Evolutionary conservation across 1,284 basidiomycete species (phyloP).

Genomic region (Rhizoctonia solani): DNA sequence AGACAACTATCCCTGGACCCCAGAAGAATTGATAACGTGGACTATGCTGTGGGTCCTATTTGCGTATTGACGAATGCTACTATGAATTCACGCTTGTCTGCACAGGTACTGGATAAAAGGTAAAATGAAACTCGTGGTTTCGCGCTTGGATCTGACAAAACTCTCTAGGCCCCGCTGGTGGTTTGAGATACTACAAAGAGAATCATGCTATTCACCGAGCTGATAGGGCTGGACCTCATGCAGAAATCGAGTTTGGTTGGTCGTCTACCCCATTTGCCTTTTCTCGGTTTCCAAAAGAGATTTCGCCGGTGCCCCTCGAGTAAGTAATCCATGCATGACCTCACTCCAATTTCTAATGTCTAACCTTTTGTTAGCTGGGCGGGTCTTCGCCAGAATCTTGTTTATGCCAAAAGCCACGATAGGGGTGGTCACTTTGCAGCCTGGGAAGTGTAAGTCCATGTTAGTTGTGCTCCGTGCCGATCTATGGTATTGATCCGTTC

Average conservation of each 20-base stretch:
- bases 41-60: constrained; percentile 34
- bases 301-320: constrained; percentile 37
- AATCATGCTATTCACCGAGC: constrained; percentile 6
- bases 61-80: too few relatives aligned
- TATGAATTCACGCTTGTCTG: neutral
- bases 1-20: constrained; percentile 39
- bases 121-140: neutral
- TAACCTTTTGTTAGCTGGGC: constrained; percentile 29
- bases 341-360: neutral
- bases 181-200: constrained; percentile 39
- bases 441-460: constrained; percentile 38
- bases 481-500: neutral
- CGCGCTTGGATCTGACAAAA: neutral
- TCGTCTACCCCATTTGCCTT: constrained; percentile 37
- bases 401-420: constrained; percentile 36
- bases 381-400: constrained; percentile 36
- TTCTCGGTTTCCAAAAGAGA: constrained; percentile 36
- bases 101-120: constrained; percentile 18
- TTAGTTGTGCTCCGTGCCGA: neutral
- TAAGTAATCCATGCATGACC: constrained; percentile 22
- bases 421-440: constrained; percentile 40
- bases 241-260: constrained; percentile 28
- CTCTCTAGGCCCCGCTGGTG: constrained; percentile 3
- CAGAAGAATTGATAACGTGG: constrained; percentile 39
- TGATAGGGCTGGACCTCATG: constrained; percentile 8